Conservation (phyloP, 1,139 yeast species). For the Saccharomyces hybrid region DNA sequence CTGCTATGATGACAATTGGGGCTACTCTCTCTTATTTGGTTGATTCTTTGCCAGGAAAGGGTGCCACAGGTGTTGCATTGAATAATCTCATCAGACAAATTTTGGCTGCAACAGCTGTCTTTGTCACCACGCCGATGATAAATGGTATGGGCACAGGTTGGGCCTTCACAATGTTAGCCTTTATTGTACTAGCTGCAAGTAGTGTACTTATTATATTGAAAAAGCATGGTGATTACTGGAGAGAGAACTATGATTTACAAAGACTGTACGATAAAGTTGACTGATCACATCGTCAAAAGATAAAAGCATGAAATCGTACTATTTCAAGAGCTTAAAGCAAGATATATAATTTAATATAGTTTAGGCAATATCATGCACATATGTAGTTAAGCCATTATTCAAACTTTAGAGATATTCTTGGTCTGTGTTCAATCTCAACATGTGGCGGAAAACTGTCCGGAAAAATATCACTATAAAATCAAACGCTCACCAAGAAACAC, state of each 20-base stretch:
- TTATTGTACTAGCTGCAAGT: conserved; percentile 43
- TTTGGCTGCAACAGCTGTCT: conserved; percentile 70
- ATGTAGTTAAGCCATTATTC: neutral
- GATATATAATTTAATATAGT: too few species aligned
- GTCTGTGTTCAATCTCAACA: neutral
- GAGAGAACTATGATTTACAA: conserved; percentile 59
- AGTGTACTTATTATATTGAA: conserved; percentile 44
- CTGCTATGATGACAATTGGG: conserved; percentile 79
- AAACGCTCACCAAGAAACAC: neutral
- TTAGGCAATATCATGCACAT: neutral
- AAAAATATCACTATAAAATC: neutral
- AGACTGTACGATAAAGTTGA: conserved; percentile 41
- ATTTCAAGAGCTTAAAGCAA: too few species aligned
- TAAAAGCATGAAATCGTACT: too few species aligned
- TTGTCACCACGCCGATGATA: conserved; percentile 62
- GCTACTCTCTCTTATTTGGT: conserved; percentile 75
- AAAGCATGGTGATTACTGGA: conserved; percentile 51
- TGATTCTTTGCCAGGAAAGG: conserved; percentile 79
- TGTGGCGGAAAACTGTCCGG: neutral
- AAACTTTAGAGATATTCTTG: too few species aligned
- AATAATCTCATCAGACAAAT: conserved; percentile 69
- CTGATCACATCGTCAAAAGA: conserved; percentile 2
- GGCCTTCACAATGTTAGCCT: conserved; percentile 58
- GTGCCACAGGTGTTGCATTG: conserved; percentile 83
- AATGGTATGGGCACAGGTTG: conserved; percentile 63